Conservation (phyloP, 495 filamentous ascomycete species). For the Xylaria curta region DNA sequence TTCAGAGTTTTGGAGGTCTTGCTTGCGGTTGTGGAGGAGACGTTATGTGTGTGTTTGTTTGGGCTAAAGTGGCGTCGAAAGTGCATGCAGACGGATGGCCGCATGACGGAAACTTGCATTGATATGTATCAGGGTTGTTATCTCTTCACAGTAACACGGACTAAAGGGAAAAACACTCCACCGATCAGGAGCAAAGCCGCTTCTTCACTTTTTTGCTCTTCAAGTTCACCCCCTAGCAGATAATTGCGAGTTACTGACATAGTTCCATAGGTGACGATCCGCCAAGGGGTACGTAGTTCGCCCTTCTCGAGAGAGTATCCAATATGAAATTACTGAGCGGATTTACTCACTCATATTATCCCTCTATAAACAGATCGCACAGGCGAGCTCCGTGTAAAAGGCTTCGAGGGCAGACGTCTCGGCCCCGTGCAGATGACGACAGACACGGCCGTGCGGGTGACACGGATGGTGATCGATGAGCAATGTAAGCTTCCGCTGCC, state of each 20-base stretch:
- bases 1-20: background rate
- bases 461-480: conserved; percentile 83
- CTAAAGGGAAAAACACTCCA: background rate
- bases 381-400: conserved; percentile 88
- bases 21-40: background rate
- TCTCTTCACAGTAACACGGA: background rate
- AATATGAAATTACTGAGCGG: conserved; percentile 8
- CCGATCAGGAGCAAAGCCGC: background rate
- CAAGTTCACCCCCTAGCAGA: background rate
- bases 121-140: background rate
- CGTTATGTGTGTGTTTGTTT: background rate
- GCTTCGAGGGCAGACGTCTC: conserved; percentile 84
- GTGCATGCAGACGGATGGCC: background rate
- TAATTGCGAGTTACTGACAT: background rate
- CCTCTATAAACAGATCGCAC: conserved; percentile 74
- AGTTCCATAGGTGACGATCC: conserved; percentile 84
- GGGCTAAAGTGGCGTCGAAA: background rate
- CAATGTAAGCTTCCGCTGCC: conserved; percentile 61
- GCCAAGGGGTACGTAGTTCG: conserved; percentile 73
- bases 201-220: background rate
- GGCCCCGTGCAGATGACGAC: conserved; percentile 98
- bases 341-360: background rate
- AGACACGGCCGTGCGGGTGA: conserved; percentile 94
- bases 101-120: background rate
- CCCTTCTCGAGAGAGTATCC: background rate